These are phyloP conservation scores for Collybia sp. DNA, from an alignment of 768 basidiomycete species.

Conservation along the genomic window DNA sequence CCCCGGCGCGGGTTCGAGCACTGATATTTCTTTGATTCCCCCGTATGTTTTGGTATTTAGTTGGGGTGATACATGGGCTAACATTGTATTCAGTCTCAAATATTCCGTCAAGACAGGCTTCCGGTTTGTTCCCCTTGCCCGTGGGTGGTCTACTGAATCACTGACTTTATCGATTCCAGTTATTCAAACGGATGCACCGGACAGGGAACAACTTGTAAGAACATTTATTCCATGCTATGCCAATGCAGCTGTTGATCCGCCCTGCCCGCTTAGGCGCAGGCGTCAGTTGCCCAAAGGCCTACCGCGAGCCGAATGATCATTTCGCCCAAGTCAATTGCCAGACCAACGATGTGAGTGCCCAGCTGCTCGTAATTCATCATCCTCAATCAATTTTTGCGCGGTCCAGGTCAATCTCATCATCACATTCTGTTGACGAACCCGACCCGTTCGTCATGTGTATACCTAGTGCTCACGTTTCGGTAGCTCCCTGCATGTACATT, in stretches of 20 bases:
- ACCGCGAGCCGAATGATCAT: too few species aligned
- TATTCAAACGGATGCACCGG: conserved; percentile 40
- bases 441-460: too few species aligned
- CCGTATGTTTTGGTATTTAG: conserved; percentile 23
- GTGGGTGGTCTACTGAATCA: too few species aligned
- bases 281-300: too few species aligned
- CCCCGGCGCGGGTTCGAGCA: conserved; percentile 26
- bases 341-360: conserved; percentile 8
- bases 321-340: conserved; percentile 2
- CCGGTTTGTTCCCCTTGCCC: conserved; percentile 16
- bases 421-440: too few species aligned
- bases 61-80: conserved; percentile 6
- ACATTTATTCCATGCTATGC: neutral
- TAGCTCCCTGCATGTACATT: too few species aligned
- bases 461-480: too few species aligned
- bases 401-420: too few species aligned
- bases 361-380: too few species aligned
- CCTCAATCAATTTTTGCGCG: too few species aligned
- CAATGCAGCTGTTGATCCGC: too few species aligned
- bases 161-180: conserved; percentile 11
- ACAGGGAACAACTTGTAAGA: conserved; percentile 36
- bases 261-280: too few species aligned
- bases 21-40: conserved; percentile 34
- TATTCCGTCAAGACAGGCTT: conserved; percentile 38
- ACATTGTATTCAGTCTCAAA: conserved; percentile 21